These are phyloP conservation scores for Cavenderia fasciculata DNA, from an alignment of 78 protist species.

Conservation along the genomic window DNA sequence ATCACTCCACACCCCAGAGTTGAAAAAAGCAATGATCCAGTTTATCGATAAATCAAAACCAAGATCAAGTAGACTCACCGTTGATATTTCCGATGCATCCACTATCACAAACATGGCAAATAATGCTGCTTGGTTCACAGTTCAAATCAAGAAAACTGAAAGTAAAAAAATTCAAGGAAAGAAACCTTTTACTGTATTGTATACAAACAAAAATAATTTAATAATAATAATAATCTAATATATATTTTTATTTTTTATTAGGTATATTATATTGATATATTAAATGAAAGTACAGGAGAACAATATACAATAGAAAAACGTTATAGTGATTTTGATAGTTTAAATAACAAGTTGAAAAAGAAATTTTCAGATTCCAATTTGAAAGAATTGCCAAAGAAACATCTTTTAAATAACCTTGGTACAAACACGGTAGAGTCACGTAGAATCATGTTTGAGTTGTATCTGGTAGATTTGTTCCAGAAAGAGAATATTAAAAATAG, in stretches of 20 bases:
- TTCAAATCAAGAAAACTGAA: slow-evolving; percentile 28
- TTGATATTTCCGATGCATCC: not conserved
- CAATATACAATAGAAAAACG: slow-evolving; percentile 5
- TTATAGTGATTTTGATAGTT: slow-evolving; percentile 62
- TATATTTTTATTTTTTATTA: not conserved
- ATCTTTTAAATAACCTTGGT: slow-evolving; percentile 38
- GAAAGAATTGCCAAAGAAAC: slow-evolving; percentile 68
- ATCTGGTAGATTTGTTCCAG: slow-evolving; percentile 49
- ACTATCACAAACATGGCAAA: not conserved
- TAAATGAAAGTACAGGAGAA: slow-evolving; percentile 42
- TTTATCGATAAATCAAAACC: not conserved
- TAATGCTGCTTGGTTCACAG: not conserved
- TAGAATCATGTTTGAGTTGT: slow-evolving; percentile 61
- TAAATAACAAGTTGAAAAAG: slow-evolving; percentile 35
- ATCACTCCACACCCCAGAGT: not conserved
- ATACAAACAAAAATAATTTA: not conserved
- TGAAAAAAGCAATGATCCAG: slow-evolving; percentile 3
- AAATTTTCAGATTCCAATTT: slow-evolving; percentile 48
- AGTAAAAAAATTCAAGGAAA: slow-evolving; percentile 46
- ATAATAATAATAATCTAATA: not conserved
- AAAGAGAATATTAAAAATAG: slow-evolving; percentile 5
- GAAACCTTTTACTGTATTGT: slow-evolving; percentile 50
- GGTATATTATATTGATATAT: slow-evolving; percentile 35
- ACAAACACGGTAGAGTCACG: slow-evolving; percentile 34
- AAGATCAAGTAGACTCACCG: not conserved